These are phyloP conservation scores for Lachnellula suecica DNA, from an alignment of 2,329 filamentous ascomycete genomes.

Conservation along the genomic window DNA sequence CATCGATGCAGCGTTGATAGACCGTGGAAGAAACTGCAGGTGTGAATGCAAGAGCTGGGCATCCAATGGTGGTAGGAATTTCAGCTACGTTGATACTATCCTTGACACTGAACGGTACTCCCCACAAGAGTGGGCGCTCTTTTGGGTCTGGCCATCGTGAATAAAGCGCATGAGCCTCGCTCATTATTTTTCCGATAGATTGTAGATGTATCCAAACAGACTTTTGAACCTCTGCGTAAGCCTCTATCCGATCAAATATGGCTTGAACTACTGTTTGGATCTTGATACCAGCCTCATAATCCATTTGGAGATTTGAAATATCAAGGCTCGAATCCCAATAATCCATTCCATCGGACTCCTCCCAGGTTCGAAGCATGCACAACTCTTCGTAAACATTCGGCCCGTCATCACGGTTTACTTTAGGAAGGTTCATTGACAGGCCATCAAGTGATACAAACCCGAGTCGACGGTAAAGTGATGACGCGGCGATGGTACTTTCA, in stretches of 20 bases:
- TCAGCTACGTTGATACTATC: constrained; percentile 48
- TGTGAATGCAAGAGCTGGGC: constrained; percentile 43
- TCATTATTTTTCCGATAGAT: constrained; percentile 39
- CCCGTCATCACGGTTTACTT: background rate
- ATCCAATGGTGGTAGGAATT: constrained; percentile 47
- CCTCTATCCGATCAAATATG: constrained; percentile 31
- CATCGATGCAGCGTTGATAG: constrained; percentile 45
- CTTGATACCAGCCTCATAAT: constrained; percentile 28
- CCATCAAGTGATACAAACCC: constrained; percentile 24
- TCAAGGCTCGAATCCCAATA: constrained; percentile 29
- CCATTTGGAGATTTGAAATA: constrained; percentile 22
- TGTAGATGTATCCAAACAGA: constrained; percentile 52
- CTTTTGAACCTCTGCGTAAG: constrained; percentile 44
- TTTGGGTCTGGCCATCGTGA: constrained; percentile 38
- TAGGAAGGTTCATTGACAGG: constrained; percentile 22
- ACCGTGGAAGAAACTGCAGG: constrained; percentile 45
- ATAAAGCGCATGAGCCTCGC: constrained; percentile 41
- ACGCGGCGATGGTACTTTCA: constrained; percentile 25
- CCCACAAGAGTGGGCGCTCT: constrained; percentile 47
- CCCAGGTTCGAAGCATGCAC: constrained; percentile 25
- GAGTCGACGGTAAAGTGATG: constrained; percentile 22
- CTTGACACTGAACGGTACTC: constrained; percentile 50
- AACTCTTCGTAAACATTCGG: constrained; percentile 26
- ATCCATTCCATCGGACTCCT: constrained; percentile 12
- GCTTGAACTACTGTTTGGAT: constrained; percentile 27